A percentile compares a stretch with the other conserved stretches of the same genome.
These are phyloP conservation scores for Stachybotrys echinatus DNA, from an alignment of 2,329 filamentous ascomycete species.

Conservation along the genomic window DNA sequence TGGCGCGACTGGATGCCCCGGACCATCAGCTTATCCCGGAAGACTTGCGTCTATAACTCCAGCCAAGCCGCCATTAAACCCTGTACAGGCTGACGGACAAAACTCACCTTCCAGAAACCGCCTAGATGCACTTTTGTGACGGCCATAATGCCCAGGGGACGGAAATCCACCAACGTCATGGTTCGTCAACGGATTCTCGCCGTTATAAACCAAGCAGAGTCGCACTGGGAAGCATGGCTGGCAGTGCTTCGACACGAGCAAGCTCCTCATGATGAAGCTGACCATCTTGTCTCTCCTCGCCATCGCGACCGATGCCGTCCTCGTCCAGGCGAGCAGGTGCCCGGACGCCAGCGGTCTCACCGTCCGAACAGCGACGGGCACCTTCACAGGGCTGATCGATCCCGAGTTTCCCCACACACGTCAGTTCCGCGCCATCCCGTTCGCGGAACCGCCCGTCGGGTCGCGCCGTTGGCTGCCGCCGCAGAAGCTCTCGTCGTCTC, in stretches of 20 bases:
- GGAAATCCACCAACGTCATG: no score
- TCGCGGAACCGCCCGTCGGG: conserved; percentile 26
- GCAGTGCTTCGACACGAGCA: not conserved
- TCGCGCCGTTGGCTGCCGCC: conserved; percentile 22
- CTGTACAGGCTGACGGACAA: no score
- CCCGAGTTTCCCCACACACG: conserved; percentile 23
- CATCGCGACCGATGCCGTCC: not conserved
- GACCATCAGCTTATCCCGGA: no score
- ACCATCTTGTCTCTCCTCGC: not conserved
- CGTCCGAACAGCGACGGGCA: conserved; percentile 22
- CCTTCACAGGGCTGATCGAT: conserved; percentile 26
- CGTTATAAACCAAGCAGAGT: not conserved
- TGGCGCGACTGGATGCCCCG: no score
- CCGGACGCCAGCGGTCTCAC: conserved; percentile 11
- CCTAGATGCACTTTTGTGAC: no score
- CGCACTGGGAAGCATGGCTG: not conserved
- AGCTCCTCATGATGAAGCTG: not conserved
- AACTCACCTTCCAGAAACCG: no score
- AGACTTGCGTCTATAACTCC: no score
- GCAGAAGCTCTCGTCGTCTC: conserved; percentile 11
- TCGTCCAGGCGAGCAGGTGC: not conserved
- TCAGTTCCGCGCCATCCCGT: conserved; percentile 31
- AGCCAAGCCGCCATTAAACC: no score
- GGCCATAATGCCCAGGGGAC: no score
- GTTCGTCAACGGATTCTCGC: not conserved